Evolutionary conservation across 2,329 filamentous ascomycete species (phyloP), one percentile per base, ranked within the genome.

Genomic region (Xylaria sp.): DNA sequence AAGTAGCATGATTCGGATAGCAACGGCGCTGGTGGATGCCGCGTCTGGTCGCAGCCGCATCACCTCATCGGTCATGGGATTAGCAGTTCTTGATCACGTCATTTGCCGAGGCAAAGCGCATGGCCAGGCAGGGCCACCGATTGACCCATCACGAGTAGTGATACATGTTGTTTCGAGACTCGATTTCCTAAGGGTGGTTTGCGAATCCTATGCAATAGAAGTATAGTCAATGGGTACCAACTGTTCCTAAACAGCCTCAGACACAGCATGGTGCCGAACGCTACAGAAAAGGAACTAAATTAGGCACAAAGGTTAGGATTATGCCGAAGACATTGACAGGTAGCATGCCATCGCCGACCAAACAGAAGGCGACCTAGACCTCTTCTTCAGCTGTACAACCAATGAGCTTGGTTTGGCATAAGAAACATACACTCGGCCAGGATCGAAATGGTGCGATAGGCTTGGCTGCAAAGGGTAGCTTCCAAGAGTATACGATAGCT

Each of bases 11-110:
- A 83, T 6, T 77, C 84, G 13, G 78, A 83, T 74, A 84, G 81
- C 0, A 82, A 84, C 64, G 74, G 75, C 13, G 80, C 79, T 0
- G 80, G 80, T 18, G 77, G 77, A 66, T 83, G 83, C 66, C 82
- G 82, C 5, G 81, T 79, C 2, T 81, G 84, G 69, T 84, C 80
- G 76, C 84, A 84, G 75, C 83, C 83, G 13, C 85, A 82, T 70
- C 83, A 84, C 71, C 77, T 85, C 23, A 85, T 85, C 62, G 82
- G 82, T 9, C 78, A 84, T 10, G 83, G 85, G 72, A 78, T 85
- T 2, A 82, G 83, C 75, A 83, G 20, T 83, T 80, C 1, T 84
- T 18, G 83, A 82, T 6, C 80, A 70, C 36, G 84, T 83, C 72
- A 82, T 83, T 81, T 80, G 80, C 61, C 80, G 83, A 8, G 81